phyloP scores from a whole-genome alignment of 2,329 filamentous ascomycete species.

The Colletotrichum karsti region DNA sequence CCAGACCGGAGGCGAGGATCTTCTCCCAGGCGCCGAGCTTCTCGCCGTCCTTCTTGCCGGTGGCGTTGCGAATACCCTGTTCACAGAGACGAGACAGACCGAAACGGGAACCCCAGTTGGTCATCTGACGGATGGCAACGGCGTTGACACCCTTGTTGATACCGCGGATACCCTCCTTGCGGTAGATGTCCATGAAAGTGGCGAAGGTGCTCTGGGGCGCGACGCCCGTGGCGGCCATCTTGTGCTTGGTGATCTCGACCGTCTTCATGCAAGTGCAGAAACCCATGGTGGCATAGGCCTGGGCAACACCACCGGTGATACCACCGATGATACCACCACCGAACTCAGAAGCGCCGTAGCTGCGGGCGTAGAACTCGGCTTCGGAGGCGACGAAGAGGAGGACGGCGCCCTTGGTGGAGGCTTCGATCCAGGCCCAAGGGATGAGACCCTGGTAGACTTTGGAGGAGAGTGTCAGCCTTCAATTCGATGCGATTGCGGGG shows the following conservation, averaged over 20 bases:
- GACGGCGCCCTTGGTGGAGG: constrained; percentile 98
- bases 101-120: constrained; percentile 98
- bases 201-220: constrained; percentile 91
- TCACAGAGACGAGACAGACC: constrained; percentile 93
- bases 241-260: constrained; percentile 99
- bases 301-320: constrained; percentile 92
- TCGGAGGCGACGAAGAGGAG: constrained; percentile 99
- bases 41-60: constrained; percentile 81
- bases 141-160: constrained; percentile 99
- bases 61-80: constrained; percentile 81
- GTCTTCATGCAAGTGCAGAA: constrained; percentile 99
- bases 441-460: constrained; percentile 99
- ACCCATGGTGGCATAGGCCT: constrained; percentile 99
- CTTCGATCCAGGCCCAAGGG: constrained; percentile 99
- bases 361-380: constrained; percentile 93
- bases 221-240: constrained; percentile 83
- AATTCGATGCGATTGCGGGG: neutral
- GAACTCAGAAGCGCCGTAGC: constrained; percentile 86
- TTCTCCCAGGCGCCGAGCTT: constrained; percentile 86
- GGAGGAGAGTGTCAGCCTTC: constrained; percentile 34
- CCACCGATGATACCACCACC: constrained; percentile 88
- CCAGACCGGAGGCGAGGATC: constrained; percentile 84
- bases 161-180: constrained; percentile 88
- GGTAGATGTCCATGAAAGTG: constrained; percentile 98
- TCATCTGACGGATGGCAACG: constrained; percentile 98